Evolutionary conservation across 2,329 filamentous ascomycete genomes (phyloP).

Genomic region (Hypoxylon sp.): DNA sequence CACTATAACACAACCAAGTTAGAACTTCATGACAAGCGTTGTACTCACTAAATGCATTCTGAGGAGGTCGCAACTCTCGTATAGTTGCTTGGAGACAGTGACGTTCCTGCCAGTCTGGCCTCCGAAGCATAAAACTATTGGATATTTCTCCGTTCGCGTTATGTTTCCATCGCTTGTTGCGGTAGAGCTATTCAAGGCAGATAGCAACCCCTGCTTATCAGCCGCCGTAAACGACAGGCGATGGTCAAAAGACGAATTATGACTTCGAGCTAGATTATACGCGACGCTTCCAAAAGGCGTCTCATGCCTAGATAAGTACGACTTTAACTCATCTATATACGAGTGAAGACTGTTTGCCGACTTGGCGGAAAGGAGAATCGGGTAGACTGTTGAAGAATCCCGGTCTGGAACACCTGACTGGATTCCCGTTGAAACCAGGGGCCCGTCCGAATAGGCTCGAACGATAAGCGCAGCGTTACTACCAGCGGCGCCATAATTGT

Average conservation of each 20-base stretch:
- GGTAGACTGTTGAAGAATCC: not conserved
- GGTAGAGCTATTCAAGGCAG: not conserved
- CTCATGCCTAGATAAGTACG: not conserved
- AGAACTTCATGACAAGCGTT: not conserved
- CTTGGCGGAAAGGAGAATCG: conserved; percentile 11
- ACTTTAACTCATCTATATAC: not conserved
- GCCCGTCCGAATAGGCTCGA: conserved; percentile 6
- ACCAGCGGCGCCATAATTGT: conserved; percentile 56
- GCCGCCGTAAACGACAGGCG: conserved; percentile 4
- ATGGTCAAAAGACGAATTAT: conserved; percentile 9
- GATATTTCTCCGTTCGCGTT: not conserved
- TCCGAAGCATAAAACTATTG: conserved; percentile 7
- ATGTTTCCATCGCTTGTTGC: not conserved
- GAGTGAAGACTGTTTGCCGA: conserved; percentile 4
- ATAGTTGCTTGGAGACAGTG: conserved; percentile 12
- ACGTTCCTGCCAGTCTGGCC: conserved; percentile 13
- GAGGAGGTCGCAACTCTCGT: conserved; percentile 11
- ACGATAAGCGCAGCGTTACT: conserved; percentile 52
- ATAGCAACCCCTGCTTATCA: not conserved
- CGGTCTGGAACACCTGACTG: not conserved
- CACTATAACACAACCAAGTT: not conserved
- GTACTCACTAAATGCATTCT: conserved; percentile 8
- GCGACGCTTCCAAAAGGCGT: conserved; percentile 1
- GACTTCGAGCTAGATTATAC: conserved; percentile 7
- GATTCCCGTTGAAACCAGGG: not conserved